These are phyloP conservation scores for Candida fluviatilis DNA, from an alignment of 805 yeast genomes.

Conservation along the genomic window DNA sequence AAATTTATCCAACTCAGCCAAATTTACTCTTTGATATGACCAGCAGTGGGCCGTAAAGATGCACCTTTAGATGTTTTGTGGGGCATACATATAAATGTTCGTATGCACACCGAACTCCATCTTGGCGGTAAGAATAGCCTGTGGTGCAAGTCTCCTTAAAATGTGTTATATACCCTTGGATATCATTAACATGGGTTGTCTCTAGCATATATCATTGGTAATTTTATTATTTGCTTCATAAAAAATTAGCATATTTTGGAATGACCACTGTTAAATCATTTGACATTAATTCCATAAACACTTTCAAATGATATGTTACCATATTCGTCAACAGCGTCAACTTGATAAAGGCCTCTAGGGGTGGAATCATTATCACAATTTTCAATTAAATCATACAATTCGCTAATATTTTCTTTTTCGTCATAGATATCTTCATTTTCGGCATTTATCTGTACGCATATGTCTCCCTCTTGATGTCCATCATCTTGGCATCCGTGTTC, in stretches of 20 bases:
- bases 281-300: constrained; percentile 9
- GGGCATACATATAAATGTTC: not conserved
- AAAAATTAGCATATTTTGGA: too few species aligned
- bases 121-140: too few species aligned
- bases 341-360: not conserved
- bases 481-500: not conserved
- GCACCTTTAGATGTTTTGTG: not conserved
- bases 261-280: not conserved
- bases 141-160: too few species aligned
- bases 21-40: too few species aligned
- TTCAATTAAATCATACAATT: not conserved
- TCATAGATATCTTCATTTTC: not conserved
- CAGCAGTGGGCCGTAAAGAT: too few species aligned
- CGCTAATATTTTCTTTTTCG: not conserved
- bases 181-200: not conserved
- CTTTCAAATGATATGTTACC: constrained; percentile 10
- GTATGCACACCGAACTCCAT: not conserved
- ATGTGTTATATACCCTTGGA: not conserved
- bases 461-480: not conserved
- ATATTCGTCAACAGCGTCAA: constrained; percentile 5
- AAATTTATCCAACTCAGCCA: constrained; percentile 2
- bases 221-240: too few species aligned
- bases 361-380: not conserved
- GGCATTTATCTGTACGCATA: too few species aligned
- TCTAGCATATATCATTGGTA: too few species aligned